Evolutionary conservation across 306 rosid species (phyloP), one percentile per base, ranked within the genome.

Genomic region (Dalbergia cochinchinensis): DNA sequence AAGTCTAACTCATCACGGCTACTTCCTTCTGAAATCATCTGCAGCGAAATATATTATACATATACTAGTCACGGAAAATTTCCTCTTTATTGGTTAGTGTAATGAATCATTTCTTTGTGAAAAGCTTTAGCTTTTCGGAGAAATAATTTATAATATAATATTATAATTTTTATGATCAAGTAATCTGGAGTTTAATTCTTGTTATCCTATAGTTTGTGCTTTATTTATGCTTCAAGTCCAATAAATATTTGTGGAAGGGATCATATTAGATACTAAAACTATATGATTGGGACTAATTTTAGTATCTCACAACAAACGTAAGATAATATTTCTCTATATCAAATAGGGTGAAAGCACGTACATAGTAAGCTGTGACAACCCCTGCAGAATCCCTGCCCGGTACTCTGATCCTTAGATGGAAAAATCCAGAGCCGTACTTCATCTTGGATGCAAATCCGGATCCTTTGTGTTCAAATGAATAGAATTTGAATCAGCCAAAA

Each of bases 1-100:
- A 85, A 86, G 79, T 89, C 94, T 41, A 91, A 51, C 85, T 89
- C 94, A 11, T 91, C 92, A 6, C 69, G 92, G 5, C 6, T 4
- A 3, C 42, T 6, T 1, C 83, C 86, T 8, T 80, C 16, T 37
- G 96, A 87, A 18, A 22, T 78, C 22, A 91, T 50, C 95, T 88
- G 74, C 78, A 73, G 2, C 51, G 31, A 51, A 39, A 26, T 0
- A 26, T 26, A 1, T 1, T 26, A 26, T 26, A 26, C 2, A 64
- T 15, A 0, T 9, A 44, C n/a, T 16, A 53, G 34, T 14, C 15
- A 48, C 15, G 3, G 34, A 12, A 5, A 45, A 13, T 8, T 13
- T 69, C 4, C 4, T 3, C 6, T 3, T n/a, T 66, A 26, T 26
- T 26, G 31, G 31, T 26, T 26, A 26, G 31, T 26, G 31, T 26